Evolutionary conservation across 1,284 basidiomycete genomes (phyloP).

Genomic region (Agroathelia rolfsii): DNA sequence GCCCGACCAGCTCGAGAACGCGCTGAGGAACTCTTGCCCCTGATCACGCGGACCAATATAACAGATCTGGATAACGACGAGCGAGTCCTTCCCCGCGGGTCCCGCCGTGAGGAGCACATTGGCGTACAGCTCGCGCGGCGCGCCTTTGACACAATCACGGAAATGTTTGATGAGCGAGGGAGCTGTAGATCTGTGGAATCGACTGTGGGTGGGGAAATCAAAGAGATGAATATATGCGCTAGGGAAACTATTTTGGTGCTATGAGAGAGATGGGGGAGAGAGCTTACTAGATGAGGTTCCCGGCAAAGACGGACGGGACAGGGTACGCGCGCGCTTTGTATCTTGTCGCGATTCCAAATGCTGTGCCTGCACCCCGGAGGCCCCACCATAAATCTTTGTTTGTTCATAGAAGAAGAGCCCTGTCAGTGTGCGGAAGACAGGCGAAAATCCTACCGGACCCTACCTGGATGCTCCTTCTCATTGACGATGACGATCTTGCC

Average conservation of each 20-base stretch:
- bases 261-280: conserved; percentile 7
- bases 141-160: conserved; percentile 84
- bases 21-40: conserved; percentile 71
- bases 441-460: conserved; percentile 10
- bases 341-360: conserved; percentile 78
- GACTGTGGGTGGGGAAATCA: conserved; percentile 32
- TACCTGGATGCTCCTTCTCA: conserved; percentile 57
- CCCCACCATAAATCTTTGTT: conserved; percentile 90
- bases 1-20: conserved; percentile 81
- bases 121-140: conserved; percentile 78
- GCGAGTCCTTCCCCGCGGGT: conserved; percentile 68
- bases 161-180: conserved; percentile 85
- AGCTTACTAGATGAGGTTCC: conserved; percentile 80
- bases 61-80: conserved; percentile 86
- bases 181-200: conserved; percentile 76
- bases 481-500: conserved; percentile 65
- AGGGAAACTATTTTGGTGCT: too few species aligned
- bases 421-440: background rate
- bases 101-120: conserved; percentile 86
- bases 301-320: conserved; percentile 81
- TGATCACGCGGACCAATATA: conserved; percentile 68
- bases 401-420: conserved; percentile 1
- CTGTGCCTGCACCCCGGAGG: conserved; percentile 75
- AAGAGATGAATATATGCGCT: too few species aligned
- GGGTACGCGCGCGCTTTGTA: conserved; percentile 83